phyloP scores from a whole-genome alignment of 345 rosid genomes.

The Aquilaria yunnanensis region DNA sequence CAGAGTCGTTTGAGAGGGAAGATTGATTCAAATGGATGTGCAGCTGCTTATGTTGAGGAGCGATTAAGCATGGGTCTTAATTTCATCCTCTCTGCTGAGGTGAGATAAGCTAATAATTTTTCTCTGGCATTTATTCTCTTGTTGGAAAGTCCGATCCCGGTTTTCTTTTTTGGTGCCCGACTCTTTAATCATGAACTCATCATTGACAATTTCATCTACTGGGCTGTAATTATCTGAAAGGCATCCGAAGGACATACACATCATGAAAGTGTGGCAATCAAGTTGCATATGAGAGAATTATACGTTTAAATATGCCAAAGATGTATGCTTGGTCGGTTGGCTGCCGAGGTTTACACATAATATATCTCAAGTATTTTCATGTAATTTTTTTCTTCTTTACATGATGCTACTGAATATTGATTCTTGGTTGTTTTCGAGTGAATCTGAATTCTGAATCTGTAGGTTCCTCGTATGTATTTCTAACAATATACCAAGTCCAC shows the following conservation, averaged over 20 bases:
- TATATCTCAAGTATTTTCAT: not conserved
- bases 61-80: conserved; percentile 84
- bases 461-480: not conserved
- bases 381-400: not conserved
- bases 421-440: not conserved
- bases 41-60: conserved; percentile 84
- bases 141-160: not conserved
- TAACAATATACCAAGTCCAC: not conserved
- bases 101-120: conserved; percentile 15
- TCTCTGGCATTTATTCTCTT: not conserved
- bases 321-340: too few species aligned
- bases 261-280: too few species aligned
- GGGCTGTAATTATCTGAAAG: too few species aligned
- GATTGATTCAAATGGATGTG: conserved; percentile 87
- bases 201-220: too few species aligned
- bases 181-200: too few species aligned
- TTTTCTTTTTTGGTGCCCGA: not conserved
- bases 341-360: too few species aligned
- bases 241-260: too few species aligned
- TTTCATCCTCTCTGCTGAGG: conserved; percentile 94
- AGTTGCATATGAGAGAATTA: too few species aligned
- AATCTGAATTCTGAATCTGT: not conserved
- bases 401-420: not conserved
- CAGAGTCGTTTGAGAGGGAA: conserved; percentile 95
- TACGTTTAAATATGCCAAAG: too few species aligned